Evolutionary conservation across 176 grass and related monocot species (phyloP), one percentile per base, ranked within the genome.

Genomic region (Oryza glumipatula): DNA sequence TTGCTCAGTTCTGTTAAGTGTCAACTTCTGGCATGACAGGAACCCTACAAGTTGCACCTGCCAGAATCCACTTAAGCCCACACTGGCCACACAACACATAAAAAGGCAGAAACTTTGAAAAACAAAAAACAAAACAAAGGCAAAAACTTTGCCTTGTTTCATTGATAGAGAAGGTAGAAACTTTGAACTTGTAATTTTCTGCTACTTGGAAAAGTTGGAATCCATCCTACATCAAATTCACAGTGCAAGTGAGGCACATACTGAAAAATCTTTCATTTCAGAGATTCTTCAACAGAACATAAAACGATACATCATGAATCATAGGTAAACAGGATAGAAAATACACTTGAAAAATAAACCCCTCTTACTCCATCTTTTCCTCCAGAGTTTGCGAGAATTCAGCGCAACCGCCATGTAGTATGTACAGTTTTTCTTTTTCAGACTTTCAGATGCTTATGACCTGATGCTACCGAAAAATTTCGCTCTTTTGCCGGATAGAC

Each of bases 21-120:
- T 90, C 89, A 84, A 80, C 85, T 71, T 87, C 85, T 12, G 71
- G 66, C 32, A 74, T 72, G 84, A 87, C 83, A 87, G 75, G 65
- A 84, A 80, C 65, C 76, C 63, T 36, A 43, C 85, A 91, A 87
- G 70, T 80, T 71, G 89, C 70, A 65, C 23, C 17, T 17, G 84
- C 83, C 76, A 69, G 67, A 22, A 32, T 67, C 76, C 76, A 79
- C 16, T 74, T 75, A 74, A 77, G 68, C 32, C 72, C 51, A 70
- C 28, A 28, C 28, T 28, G 28, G 28, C 28, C 28, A 28, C 33
- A 74, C 9, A 73, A 72, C 26, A 38, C 12, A 64, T 8, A 39
- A 26, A 68, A 5, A 48, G 21, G 58, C 43, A 30, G 56, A 36
- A 35, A 13, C 10, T 35, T 26, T 41, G 10, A 5, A 5, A 5